These are phyloP conservation scores for Pythium myriotylum DNA, from an alignment of 352 stramenopile species.

Conservation along the genomic window DNA sequence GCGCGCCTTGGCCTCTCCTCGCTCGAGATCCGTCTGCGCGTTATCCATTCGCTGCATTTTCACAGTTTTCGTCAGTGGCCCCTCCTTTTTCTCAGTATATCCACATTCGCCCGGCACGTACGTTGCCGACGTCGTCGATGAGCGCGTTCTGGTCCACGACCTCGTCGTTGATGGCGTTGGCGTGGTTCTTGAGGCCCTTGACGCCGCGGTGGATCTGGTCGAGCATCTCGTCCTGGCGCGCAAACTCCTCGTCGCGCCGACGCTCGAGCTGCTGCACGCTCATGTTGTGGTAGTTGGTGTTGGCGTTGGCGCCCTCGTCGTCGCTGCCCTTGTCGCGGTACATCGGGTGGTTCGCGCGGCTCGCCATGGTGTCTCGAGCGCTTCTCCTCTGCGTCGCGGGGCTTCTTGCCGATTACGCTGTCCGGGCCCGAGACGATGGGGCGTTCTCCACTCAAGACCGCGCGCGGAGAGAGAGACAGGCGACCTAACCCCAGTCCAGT, in stretches of 20 bases:
- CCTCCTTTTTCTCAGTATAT: too few relatives aligned
- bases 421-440: slow-evolving; percentile 12
- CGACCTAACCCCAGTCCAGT: slow-evolving; percentile 14
- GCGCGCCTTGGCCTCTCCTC: slow-evolving; percentile 60
- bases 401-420: slow-evolving; percentile 6
- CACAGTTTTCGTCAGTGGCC: too few relatives aligned
- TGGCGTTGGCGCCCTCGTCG: neutral
- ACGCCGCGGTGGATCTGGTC: slow-evolving; percentile 82
- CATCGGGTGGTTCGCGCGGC: slow-evolving; percentile 44
- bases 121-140: slow-evolving; percentile 77
- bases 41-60: slow-evolving; percentile 27
- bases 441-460: neutral
- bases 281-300: slow-evolving; percentile 66
- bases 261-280: slow-evolving; percentile 63
- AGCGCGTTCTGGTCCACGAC: slow-evolving; percentile 83
- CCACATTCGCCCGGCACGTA: too few relatives aligned
- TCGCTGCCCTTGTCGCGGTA: slow-evolving; percentile 35
- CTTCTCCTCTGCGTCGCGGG: neutral
- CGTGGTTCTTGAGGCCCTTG: slow-evolving; percentile 80
- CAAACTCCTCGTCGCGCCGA: slow-evolving; percentile 53
- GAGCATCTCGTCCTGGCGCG: slow-evolving; percentile 69
- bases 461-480: too few relatives aligned
- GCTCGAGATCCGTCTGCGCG: slow-evolving; percentile 52
- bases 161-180: slow-evolving; percentile 83
- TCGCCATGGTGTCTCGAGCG: slow-evolving; percentile 17